Evolutionary conservation across 2,329 filamentous ascomycete species (phyloP), one percentile per base, ranked within the genome.

Genomic region (Verticillium klebahnii): DNA sequence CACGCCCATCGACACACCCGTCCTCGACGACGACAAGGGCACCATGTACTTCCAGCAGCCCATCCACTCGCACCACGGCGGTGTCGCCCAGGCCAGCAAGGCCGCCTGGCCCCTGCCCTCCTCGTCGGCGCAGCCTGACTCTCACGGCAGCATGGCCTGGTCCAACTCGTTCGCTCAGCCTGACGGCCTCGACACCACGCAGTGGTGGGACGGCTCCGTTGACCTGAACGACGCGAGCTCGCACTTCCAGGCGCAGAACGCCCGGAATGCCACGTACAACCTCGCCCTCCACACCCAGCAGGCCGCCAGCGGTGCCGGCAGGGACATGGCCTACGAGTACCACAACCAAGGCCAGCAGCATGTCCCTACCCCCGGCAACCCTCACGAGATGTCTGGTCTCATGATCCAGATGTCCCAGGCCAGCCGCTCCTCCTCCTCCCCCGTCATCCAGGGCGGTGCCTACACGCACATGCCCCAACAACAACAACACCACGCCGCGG

Each of bases 401-500:
- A 81, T 83, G 79, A 82, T 85, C 62, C 80, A 84, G 66, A 82
- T 83, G 80, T 81, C 81, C 19, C 80, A 82, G 62, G 31, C 6
- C 19, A 59, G 45, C 45, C 78, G 72, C 1, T 64, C 69, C 5
- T 71, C 74, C 0, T 71, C 73, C 32, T 72, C 77, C 6, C 70
- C 75, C 15, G 71, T 78, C 29, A 70, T 79, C 57, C 70, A 71
- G 64, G 73, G 73, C 37, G 60, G 77, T 65, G 61, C 69, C 62
- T 74, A 65, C 71, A 68, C 67, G 63, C 73, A 45, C 56, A 71
- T 76, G 11, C 71, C 73, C 6, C 72, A 68, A 29, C 71, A 25
- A 25, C 25, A 25, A 25, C 25, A 59, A 29, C 57, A 59, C n/a
- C 59, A 64, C 57, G 61, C 59, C 8, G 9, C 19, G 9, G n/a